Evolutionary conservation across 805 yeast species (phyloP), one percentile per base, ranked within the genome.

Genomic region (Phaffomyces thermotolerans): DNA sequence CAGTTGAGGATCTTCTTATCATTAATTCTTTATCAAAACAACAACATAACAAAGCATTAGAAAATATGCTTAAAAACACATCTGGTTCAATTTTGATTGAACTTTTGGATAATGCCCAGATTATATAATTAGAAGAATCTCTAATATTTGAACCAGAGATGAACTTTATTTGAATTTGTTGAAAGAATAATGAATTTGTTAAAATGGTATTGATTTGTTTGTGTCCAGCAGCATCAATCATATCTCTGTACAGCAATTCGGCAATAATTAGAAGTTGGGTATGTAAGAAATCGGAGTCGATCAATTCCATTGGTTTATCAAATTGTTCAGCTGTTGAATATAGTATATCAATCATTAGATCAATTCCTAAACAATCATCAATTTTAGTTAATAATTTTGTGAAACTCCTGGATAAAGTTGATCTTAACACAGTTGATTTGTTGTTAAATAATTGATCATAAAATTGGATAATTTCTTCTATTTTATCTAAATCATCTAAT

Each of bases 111-210:
- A 84, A 42, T 0, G 95, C 75, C 98, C 98, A 90, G n/a, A 78
- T 63, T 0, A 85, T 76, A 55, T 84, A 90, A 60, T 95, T 84
- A 0, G 91, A 78, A 0, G 96, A 79, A 60, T 90, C 98, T 45
- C 95, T 71, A 2, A 91, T 72, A 51, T 81, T 87, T 2, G 75
- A 63, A 0, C 95, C 95, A 7, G 75, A 58, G 0, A 78, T 65
- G 20, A 67, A 65, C 0, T 79, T 73, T 7, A 78, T 54, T 37
- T 72, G 62, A 25, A 68, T 65, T 48, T 81, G 86, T 44, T 81
- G 82, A 41, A 84, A 73, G 46, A 73, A 78, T 4, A 82, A 60
- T 0, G 79, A 68, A 15, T 50, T 55, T 22, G 69, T 69, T 3
- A 79, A 57, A 6, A 84, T 61, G 1, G 36, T 36, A 1, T 40